A percentile compares a stretch with the other conserved stretches of the same genome.
Conservation (phyloP, 2,329 filamentous ascomycete genomes). For the Clarireedia homoeocarpa region DNA sequence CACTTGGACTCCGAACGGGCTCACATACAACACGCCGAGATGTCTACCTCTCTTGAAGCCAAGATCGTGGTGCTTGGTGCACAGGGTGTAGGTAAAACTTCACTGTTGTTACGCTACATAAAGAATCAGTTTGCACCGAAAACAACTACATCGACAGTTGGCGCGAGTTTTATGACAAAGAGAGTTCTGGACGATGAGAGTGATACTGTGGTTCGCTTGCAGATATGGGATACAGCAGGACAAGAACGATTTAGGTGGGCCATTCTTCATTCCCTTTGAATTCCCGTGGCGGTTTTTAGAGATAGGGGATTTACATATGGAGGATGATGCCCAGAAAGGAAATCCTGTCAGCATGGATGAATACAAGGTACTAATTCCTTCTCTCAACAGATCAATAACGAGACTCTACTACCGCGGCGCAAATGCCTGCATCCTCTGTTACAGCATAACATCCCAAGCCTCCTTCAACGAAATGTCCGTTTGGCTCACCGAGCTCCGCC, state of each 20-base stretch:
- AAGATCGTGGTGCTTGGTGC: constrained; percentile 78
- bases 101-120: constrained; percentile 62
- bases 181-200: constrained; percentile 75
- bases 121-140: constrained; percentile 28
- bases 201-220: constrained; percentile 79
- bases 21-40: neutral
- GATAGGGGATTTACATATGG: too few species aligned
- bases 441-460: constrained; percentile 79
- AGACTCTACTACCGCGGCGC: constrained; percentile 94
- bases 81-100: constrained; percentile 75
- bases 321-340: neutral
- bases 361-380: neutral
- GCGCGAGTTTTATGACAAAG: constrained; percentile 73
- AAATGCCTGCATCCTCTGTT: constrained; percentile 89
- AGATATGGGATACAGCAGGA: constrained; percentile 95
- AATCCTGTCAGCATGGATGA: too few species aligned
- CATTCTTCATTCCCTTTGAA: neutral
- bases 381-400: constrained; percentile 57
- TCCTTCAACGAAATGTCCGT: constrained; percentile 89
- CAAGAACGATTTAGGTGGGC: constrained; percentile 79
- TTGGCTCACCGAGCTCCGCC: constrained; percentile 79
- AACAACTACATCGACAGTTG: constrained; percentile 55
- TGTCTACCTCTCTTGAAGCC: constrained; percentile 53
- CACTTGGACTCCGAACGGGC: too few species aligned
- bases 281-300: neutral